Percentiles rank a stretch among this genome's conserved stretches.
These are phyloP conservation scores for Peribolospora baueri DNA, from an alignment of 768 basidiomycete species.

Conservation along the genomic window DNA sequence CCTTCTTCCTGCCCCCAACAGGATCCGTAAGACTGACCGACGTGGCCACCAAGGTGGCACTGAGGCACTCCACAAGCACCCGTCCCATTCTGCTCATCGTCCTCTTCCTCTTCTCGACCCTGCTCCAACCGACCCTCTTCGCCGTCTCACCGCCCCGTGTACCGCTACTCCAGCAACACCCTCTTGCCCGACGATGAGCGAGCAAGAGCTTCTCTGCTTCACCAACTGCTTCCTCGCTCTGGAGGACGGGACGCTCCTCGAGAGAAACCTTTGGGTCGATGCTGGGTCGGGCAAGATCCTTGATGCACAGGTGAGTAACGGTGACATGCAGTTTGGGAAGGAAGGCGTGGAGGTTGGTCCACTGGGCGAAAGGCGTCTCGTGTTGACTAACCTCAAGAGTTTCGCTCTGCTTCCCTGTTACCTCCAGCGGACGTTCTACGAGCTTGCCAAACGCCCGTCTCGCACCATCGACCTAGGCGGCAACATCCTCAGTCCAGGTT, in stretches of 20 bases:
- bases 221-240: conserved; percentile 60
- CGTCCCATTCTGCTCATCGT: too few relatives aligned
- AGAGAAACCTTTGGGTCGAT: conserved; percentile 20
- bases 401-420: too few relatives aligned
- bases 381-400: too few relatives aligned
- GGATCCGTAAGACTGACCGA: too few relatives aligned
- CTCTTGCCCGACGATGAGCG: background rate
- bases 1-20: too few relatives aligned
- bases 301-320: conserved; percentile 48
- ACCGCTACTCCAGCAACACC: too few relatives aligned
- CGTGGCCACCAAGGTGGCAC: too few relatives aligned
- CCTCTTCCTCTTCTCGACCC: background rate
- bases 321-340: conserved; percentile 52
- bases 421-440: conserved; percentile 34
- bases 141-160: background rate
- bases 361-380: too few relatives aligned
- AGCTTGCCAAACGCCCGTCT: conserved; percentile 35
- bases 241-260: conserved; percentile 50
- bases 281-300: conserved; percentile 29
- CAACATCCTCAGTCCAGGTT: conserved; percentile 63
- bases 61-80: too few relatives aligned
- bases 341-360: conserved; percentile 17
- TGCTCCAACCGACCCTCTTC: background rate
- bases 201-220: conserved; percentile 37
- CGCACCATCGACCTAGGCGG: conserved; percentile 44